These are phyloP conservation scores for Penicillium nordicum DNA, from an alignment of 2,329 filamentous ascomycete species.

Conservation along the genomic window DNA sequence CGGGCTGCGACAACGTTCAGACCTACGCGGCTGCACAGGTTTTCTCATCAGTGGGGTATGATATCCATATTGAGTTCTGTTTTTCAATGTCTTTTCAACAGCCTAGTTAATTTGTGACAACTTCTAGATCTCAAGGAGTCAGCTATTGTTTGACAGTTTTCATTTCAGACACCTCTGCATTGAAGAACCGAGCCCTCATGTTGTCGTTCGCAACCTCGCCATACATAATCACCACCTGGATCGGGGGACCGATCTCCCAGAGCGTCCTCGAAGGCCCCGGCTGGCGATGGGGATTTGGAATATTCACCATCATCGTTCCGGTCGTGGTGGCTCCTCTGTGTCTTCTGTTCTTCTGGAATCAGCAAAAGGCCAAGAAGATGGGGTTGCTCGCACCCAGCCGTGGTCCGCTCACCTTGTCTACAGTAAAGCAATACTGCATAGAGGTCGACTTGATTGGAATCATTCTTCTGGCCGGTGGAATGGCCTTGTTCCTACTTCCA, in stretches of 20 bases:
- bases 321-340: constrained; percentile 55
- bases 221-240: constrained; percentile 59
- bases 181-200: constrained; percentile 59
- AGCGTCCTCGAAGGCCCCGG: constrained; percentile 41
- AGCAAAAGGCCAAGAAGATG: constrained; percentile 54
- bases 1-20: constrained; percentile 57
- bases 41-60: constrained; percentile 58
- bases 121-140: constrained; percentile 27
- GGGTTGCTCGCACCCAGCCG: constrained; percentile 50
- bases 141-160: constrained; percentile 57
- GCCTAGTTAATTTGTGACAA: not conserved
- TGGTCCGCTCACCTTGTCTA: constrained; percentile 48
- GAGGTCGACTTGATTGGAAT: constrained; percentile 56
- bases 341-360: constrained; percentile 53
- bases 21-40: constrained; percentile 62
- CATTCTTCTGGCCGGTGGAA: constrained; percentile 27
- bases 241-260: constrained; percentile 51
- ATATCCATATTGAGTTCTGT: constrained; percentile 32
- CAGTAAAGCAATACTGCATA: constrained; percentile 52
- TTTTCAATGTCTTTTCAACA: not conserved
- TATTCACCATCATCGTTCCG: constrained; percentile 60
- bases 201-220: constrained; percentile 58
- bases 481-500: constrained; percentile 28
- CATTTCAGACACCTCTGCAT: constrained; percentile 59
- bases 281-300: constrained; percentile 41